These are phyloP conservation scores for Talaromyces sp. DNA, from an alignment of 2,329 filamentous ascomycete genomes.

Conservation along the genomic window DNA sequence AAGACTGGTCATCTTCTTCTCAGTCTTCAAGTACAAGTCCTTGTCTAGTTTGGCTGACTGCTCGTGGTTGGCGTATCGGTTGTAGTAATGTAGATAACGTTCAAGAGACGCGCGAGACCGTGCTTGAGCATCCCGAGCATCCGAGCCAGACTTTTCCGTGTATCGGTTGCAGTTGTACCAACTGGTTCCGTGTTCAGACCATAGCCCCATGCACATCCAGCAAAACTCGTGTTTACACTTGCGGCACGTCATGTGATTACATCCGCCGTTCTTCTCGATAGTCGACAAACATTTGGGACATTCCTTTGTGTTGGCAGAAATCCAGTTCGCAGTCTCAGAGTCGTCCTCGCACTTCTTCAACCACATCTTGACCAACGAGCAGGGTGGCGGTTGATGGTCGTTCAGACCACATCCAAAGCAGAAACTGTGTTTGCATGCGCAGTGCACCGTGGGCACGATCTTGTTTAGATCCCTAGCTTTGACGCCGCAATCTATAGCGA, in stretches of 20 bases:
- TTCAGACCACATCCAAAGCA: constrained; percentile 90
- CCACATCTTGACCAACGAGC: constrained; percentile 88
- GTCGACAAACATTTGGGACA: constrained; percentile 95
- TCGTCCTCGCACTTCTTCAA: constrained; percentile 98
- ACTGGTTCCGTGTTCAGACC: constrained; percentile 97
- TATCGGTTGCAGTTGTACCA: constrained; percentile 99
- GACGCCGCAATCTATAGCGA: constrained; percentile 82
- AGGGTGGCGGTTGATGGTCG: constrained; percentile 93
- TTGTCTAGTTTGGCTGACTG: constrained; percentile 95
- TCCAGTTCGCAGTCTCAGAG: constrained; percentile 98
- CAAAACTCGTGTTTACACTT: constrained; percentile 98
- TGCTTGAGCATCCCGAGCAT: constrained; percentile 88
- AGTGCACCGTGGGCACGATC: constrained; percentile 87
- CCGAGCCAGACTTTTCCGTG: constrained; percentile 90
- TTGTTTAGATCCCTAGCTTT: constrained; percentile 83
- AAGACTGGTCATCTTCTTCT: constrained; percentile 98
- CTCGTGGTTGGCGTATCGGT: constrained; percentile 97
- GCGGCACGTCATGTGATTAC: constrained; percentile 96
- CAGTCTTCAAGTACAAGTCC: constrained; percentile 92
- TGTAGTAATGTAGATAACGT: constrained; percentile 98
- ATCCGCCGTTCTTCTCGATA: constrained; percentile 97
- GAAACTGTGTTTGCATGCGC: constrained; percentile 80
- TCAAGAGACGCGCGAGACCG: constrained; percentile 87
- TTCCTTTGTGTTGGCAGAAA: constrained; percentile 97
- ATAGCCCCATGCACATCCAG: constrained; percentile 99